Percentiles rank a stretch among this genome's conserved stretches.
These are phyloP conservation scores for Pseudonitzschia multistriata DNA, from an alignment of 108 stramenopile genomes.

Conservation along the genomic window DNA sequence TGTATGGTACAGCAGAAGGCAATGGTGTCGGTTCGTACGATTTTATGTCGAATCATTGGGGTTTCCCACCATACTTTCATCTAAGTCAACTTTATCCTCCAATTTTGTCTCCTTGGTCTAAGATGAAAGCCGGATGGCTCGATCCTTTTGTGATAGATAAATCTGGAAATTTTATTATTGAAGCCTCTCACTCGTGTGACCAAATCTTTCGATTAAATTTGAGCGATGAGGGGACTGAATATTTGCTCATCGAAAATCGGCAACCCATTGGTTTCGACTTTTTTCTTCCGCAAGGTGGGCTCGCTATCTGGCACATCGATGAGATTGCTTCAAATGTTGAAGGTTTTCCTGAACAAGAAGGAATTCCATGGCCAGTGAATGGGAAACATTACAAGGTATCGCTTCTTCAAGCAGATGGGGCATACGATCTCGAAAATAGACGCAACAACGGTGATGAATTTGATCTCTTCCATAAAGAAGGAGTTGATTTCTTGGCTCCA, in stretches of 20 bases:
- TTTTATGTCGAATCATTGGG: constrained; percentile 28
- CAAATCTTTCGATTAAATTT: constrained; percentile 14
- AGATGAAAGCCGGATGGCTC: constrained; percentile 54
- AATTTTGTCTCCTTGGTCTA: constrained; percentile 52
- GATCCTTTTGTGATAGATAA: constrained; percentile 35
- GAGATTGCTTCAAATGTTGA: constrained; percentile 32
- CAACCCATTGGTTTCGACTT: constrained; percentile 45
- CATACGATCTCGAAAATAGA: constrained; percentile 65
- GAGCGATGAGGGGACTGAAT: constrained; percentile 15
- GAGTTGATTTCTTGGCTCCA: constrained; percentile 29
- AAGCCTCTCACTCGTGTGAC: constrained; percentile 7
- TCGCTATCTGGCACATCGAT: constrained; percentile 69
- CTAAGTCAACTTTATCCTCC: constrained; percentile 15
- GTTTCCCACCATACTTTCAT: background rate
- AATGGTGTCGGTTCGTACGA: constrained; percentile 40
- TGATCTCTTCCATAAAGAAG: constrained; percentile 26
- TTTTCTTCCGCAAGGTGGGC: constrained; percentile 42
- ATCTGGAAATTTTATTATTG: constrained; percentile 43
- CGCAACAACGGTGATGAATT: constrained; percentile 27
- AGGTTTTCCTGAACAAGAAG: constrained; percentile 49
- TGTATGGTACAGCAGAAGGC: constrained; percentile 9
- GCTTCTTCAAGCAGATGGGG: constrained; percentile 68
- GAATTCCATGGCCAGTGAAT: constrained; percentile 54
- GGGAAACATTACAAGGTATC: constrained; percentile 69
- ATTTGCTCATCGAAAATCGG: constrained; percentile 59